Conservation (phyloP, 306 rosid genomes). For the Vachellia pachyceras region DNA sequence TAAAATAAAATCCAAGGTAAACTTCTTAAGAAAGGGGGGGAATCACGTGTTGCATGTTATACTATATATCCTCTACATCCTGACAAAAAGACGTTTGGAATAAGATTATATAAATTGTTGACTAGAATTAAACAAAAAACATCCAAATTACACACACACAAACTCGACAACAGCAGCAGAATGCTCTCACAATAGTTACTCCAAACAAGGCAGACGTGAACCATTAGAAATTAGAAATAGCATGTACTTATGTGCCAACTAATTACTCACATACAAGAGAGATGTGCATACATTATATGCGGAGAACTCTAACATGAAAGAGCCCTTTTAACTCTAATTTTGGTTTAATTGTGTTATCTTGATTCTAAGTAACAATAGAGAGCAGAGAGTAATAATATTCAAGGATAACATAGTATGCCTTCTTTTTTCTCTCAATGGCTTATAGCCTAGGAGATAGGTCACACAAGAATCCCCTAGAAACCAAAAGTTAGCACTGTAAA, state of each 20-base stretch:
- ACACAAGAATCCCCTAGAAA: background rate
- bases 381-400: background rate
- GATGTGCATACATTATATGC: background rate
- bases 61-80: background rate
- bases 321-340: background rate
- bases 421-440: background rate
- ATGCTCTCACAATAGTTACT: background rate
- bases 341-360: background rate
- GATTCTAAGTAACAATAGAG: background rate
- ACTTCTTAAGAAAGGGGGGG: background rate
- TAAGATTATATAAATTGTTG: background rate
- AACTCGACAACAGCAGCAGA: background rate
- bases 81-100: slow-evolving; percentile 2
- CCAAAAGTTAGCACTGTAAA: slow-evolving; percentile 4
- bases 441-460: background rate
- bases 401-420: background rate
- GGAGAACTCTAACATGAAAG: background rate
- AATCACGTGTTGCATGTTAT: background rate
- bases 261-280: background rate
- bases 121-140: background rate
- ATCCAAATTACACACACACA: background rate
- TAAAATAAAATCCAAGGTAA: background rate
- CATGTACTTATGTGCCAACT: slow-evolving; percentile 20
- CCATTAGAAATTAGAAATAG: background rate
- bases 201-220: background rate